Conservation (phyloP, 2,329 filamentous ascomycete genomes). For the Alternaria tenuissima region DNA sequence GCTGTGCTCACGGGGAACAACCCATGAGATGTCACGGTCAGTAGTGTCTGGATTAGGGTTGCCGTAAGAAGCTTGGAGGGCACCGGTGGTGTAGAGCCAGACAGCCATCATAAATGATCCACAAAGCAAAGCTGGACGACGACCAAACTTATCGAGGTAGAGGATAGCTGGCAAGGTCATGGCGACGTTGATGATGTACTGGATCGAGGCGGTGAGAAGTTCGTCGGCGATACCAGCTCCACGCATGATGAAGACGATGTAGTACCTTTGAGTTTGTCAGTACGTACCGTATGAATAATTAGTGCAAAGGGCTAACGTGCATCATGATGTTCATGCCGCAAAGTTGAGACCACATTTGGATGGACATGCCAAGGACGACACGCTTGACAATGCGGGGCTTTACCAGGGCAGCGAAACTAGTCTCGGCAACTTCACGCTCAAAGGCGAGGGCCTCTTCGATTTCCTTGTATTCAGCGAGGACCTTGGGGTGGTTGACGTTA, state of each 20-base stretch:
- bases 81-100: slow-evolving; percentile 67
- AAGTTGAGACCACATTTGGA: slow-evolving; percentile 68
- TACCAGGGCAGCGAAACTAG: slow-evolving; percentile 60
- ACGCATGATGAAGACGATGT: slow-evolving; percentile 69
- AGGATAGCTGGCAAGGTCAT: slow-evolving; percentile 68
- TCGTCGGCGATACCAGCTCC: slow-evolving; percentile 64
- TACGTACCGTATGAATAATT: background rate
- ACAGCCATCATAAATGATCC: slow-evolving; percentile 67
- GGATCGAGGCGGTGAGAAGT: slow-evolving; percentile 67
- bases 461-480: slow-evolving; percentile 70
- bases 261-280: slow-evolving; percentile 36
- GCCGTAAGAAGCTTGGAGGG: slow-evolving; percentile 67
- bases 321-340: slow-evolving; percentile 68
- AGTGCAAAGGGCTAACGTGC: slow-evolving; percentile 31
- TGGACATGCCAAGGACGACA: slow-evolving; percentile 65
- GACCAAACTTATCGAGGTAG: slow-evolving; percentile 67
- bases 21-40: slow-evolving; percentile 63
- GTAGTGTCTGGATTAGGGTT: slow-evolving; percentile 43
- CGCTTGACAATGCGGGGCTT: slow-evolving; percentile 64
- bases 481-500: slow-evolving; percentile 64
- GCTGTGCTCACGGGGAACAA: slow-evolving; percentile 60
- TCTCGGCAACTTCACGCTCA: slow-evolving; percentile 61
- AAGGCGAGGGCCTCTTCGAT: slow-evolving; percentile 64
- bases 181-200: slow-evolving; percentile 70
- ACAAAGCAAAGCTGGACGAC: slow-evolving; percentile 64